These are phyloP conservation scores for Fusarium abutilonis DNA, from an alignment of 2,329 filamentous ascomycete genomes.

Conservation along the genomic window DNA sequence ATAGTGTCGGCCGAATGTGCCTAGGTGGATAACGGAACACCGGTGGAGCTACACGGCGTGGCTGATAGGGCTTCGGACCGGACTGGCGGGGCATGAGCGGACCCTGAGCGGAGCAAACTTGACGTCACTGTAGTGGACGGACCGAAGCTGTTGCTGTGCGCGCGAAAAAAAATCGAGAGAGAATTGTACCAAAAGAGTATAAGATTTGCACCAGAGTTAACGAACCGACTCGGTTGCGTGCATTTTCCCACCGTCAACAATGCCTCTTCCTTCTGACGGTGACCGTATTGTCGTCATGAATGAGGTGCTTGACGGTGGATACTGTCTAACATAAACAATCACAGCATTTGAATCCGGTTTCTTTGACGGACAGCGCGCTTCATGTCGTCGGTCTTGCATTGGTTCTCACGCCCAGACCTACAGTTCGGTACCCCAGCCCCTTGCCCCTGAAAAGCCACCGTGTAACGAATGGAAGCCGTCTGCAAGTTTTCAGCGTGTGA, in stretches of 20 bases:
- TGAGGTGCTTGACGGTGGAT: slow-evolving; percentile 31
- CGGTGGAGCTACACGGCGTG: slow-evolving; percentile 43
- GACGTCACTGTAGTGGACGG: slow-evolving; percentile 47
- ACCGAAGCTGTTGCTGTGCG: slow-evolving; percentile 38
- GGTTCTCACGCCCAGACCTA: slow-evolving; percentile 20
- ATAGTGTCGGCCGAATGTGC: slow-evolving; percentile 32
- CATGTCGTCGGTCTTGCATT: slow-evolving; percentile 33
- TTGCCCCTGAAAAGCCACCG: slow-evolving; percentile 1
- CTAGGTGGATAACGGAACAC: slow-evolving; percentile 11
- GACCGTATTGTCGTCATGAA: slow-evolving; percentile 38
- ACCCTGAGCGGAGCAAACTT: slow-evolving; percentile 33
- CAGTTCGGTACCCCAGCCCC: slow-evolving; percentile 1
- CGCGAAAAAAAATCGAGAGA: slow-evolving; percentile 4
- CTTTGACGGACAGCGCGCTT: slow-evolving; percentile 24
- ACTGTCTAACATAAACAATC: slow-evolving; percentile 1
- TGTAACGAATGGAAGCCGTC: slow-evolving; percentile 1
- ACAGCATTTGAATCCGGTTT: slow-evolving; percentile 24
- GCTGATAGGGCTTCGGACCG: slow-evolving; percentile 46
- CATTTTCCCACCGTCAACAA: slow-evolving; percentile 31
- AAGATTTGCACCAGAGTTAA: slow-evolving; percentile 21
- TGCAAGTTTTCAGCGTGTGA: slow-evolving; percentile 8
- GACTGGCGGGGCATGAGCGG: slow-evolving; percentile 27
- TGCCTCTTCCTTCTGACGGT: slow-evolving; percentile 30
- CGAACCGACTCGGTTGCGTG: slow-evolving; percentile 18
- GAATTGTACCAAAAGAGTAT: slow-evolving; percentile 12